These are phyloP conservation scores for Fusarium pseudoanthophilum DNA, from an alignment of 2,329 filamentous ascomycete genomes.

Conservation along the genomic window DNA sequence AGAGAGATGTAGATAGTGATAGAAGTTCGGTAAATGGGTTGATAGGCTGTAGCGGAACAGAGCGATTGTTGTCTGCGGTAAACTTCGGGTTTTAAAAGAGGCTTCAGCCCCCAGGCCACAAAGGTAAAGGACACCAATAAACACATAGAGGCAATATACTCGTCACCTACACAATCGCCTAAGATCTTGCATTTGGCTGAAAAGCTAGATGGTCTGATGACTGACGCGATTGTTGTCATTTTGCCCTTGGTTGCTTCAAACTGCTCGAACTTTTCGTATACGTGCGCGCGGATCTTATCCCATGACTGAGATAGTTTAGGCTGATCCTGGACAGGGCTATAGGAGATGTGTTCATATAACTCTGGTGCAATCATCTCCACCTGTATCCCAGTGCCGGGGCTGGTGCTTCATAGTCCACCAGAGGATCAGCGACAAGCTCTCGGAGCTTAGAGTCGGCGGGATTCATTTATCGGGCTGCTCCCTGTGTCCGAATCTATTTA, in stretches of 20 bases:
- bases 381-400: no score
- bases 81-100: background rate
- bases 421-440: no score
- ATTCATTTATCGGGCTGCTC: no score
- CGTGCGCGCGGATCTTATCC: background rate
- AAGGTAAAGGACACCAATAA: background rate
- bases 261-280: background rate
- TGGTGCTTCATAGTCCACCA: no score
- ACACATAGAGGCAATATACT: background rate
- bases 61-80: background rate
- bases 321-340: background rate
- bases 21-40: no score
- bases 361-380: no score
- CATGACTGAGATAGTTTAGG: background rate
- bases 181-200: background rate
- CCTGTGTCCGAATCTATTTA: rapidly evolving
- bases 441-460: no score
- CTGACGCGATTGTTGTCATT: background rate
- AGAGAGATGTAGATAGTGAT: no score
- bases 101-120: background rate
- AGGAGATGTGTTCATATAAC: no score
- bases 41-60: background rate
- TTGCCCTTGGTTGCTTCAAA: background rate
- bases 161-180: background rate
- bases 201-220: background rate